Evolutionary conservation across 805 yeast genomes (phyloP).

Genomic region (Jamesozyma gamospora): DNA sequence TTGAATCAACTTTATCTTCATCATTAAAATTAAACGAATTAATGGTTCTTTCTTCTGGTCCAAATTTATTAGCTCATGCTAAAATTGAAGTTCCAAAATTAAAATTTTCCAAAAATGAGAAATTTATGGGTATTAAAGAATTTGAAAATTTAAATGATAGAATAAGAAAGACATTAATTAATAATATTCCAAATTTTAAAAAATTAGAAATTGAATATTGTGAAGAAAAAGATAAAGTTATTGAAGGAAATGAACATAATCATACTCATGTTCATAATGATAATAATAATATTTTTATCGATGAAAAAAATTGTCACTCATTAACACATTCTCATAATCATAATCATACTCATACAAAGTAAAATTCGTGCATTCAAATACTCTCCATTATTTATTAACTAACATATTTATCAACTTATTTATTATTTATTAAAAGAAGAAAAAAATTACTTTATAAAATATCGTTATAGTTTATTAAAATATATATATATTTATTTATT

Average conservation of each 20-base stretch:
- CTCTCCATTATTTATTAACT: no score
- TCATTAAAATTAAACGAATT: slow-evolving; percentile 31
- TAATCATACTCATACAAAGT: slow-evolving; percentile 12
- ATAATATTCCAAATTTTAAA: slow-evolving; percentile 34
- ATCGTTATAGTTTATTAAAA: background rate
- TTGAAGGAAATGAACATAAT: slow-evolving; percentile 7
- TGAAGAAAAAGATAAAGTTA: slow-evolving; percentile 24
- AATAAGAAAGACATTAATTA: slow-evolving; percentile 25
- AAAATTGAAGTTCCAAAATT: slow-evolving; percentile 30
- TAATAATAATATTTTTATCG: no score
- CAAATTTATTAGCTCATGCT: slow-evolving; percentile 34
- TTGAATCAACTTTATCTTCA: slow-evolving; percentile 18
- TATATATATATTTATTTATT: background rate
- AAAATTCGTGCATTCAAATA: background rate
- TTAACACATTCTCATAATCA: slow-evolving; percentile 8
- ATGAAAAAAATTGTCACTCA: no score
- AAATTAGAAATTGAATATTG: slow-evolving; percentile 33
- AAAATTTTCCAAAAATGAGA: no score
- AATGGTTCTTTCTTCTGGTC: slow-evolving; percentile 45
- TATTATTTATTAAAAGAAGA: background rate
- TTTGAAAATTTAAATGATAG: slow-evolving; percentile 31
- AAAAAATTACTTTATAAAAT: no score
- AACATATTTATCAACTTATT: no score
- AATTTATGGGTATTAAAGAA: no score
- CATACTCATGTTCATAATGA: slow-evolving; percentile 10